Base-by-base conservation (phyloP, 2,329 filamentous ascomycete species). In the Peltaster fructicola region DNA sequence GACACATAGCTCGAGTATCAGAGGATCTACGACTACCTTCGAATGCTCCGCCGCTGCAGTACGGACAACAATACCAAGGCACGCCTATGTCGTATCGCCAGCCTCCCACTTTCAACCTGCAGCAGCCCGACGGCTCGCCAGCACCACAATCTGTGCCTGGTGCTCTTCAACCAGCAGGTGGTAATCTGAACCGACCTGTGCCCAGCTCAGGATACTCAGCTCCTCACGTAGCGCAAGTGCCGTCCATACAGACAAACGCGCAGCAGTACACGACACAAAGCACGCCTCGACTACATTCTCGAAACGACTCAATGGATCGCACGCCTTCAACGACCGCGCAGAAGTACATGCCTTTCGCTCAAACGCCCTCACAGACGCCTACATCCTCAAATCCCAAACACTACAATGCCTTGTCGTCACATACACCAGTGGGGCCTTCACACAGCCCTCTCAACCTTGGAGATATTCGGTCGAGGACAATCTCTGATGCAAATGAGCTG, bases 381-480 rank as follows among this genome's bases (percentile, higher is more conserved):
- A 35, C 32, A 8, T 37, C 42, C n/a, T 45, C 44, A 6, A 35
- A 50, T 41, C 38, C 47, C 3, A 64, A 56, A 44, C 20, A 57
- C 41, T 37, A 49, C 38, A 78, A 80, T 47, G 27, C 27, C 14
- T 22, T 29, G 19, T 24, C 21, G 15, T 24, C 27, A 14, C 20
- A 24, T 8, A 67, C 64, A n/a, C 60, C 59, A 13, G 58, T 60
- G n/a, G 19, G 19, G 20, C 63, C 67, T 26, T 78, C 80, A 37
- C 85, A 88, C 47, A 91, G 84, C 6, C 85, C 85, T 3, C 64
- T 95, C 15, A 88, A 82, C 9, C 66, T 95, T 20, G 79, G 82
- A 32, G 85, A 95, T 50, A 93, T 95, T 47, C 67, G 85, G 30
- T 81, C 82, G 7, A 70, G 81, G 29, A 77, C 78, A 36, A 80